These are phyloP conservation scores for Aquilaria agallochum DNA, from an alignment of 441 rosid genomes.

Conservation along the genomic window DNA sequence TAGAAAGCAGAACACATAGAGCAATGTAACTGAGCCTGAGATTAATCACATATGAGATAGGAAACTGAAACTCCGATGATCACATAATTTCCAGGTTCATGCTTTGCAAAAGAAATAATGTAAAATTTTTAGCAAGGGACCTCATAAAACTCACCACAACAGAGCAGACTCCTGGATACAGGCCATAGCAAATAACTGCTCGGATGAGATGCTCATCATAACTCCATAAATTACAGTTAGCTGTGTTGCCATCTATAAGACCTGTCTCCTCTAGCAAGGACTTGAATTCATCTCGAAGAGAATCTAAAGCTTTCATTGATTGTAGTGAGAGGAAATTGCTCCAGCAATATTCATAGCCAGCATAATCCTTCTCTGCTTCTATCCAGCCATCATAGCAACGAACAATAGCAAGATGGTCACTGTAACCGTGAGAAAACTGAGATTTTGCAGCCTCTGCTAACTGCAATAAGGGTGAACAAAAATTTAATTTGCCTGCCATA, in stretches of 20 bases:
- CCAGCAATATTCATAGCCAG: constrained; percentile 90
- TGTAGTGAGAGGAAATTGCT: constrained; percentile 77
- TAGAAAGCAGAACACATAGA: constrained; percentile 4
- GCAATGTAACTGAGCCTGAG: too few relatives aligned
- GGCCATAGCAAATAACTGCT: constrained; percentile 82
- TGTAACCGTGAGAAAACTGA: constrained; percentile 71
- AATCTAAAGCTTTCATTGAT: constrained; percentile 85
- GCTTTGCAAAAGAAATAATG: too few relatives aligned
- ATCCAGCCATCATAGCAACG: constrained; percentile 87
- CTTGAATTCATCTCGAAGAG: constrained; percentile 78
- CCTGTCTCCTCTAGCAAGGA: constrained; percentile 75
- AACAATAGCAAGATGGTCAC: constrained; percentile 88
- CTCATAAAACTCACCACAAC: constrained; percentile 57
- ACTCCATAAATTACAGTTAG: constrained; percentile 48
- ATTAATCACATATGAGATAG: too few relatives aligned
- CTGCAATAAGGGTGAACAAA: constrained; percentile 33
- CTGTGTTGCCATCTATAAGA: constrained; percentile 54
- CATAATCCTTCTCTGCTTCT: constrained; percentile 63
- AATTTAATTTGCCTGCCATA: neutral
- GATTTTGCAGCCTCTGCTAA: constrained; percentile 86
- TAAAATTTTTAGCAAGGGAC: constrained; percentile 1
- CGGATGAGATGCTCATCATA: constrained; percentile 56
- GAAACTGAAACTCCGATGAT: too few relatives aligned
- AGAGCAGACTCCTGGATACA: constrained; percentile 84
- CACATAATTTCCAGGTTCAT: too few relatives aligned